A percentile compares a stretch with the other conserved stretches of the same genome.
Conservation (phyloP, 805 yeast genomes). For the Nakazawaea molendinolei region DNA sequence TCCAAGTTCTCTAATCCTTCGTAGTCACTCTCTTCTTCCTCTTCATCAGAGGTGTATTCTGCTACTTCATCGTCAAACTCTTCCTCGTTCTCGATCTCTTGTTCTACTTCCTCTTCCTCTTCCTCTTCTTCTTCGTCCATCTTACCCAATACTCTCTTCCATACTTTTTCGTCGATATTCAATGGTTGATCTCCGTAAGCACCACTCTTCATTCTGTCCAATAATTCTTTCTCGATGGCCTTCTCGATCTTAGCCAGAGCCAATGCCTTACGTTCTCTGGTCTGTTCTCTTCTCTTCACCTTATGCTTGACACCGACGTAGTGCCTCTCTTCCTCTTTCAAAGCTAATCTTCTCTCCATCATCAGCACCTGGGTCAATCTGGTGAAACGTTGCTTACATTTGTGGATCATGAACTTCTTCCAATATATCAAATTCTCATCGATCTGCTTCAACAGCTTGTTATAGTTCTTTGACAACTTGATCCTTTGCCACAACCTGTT, state of each 20-base stretch:
- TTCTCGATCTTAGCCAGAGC: constrained; percentile 96
- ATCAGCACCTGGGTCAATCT: constrained; percentile 92
- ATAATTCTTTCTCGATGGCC: constrained; percentile 90
- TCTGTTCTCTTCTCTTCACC: constrained; percentile 89
- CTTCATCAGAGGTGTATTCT: constrained; percentile 28
- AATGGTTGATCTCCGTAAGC: constrained; percentile 98
- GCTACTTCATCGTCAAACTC: constrained; percentile 43
- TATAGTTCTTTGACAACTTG: constrained; percentile 81
- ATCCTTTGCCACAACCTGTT: constrained; percentile 92
- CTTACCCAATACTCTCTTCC: constrained; percentile 87
- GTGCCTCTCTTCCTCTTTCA: constrained; percentile 87
- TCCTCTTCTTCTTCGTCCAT: constrained; percentile 52
- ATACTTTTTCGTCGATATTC: constrained; percentile 91
- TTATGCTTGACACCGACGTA: constrained; percentile 90
- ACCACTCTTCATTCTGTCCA: constrained; percentile 93
- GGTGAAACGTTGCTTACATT: constrained; percentile 94
- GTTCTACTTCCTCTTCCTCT: constrained; percentile 42
- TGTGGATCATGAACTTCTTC: constrained; percentile 86
- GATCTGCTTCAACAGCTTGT: constrained; percentile 80
- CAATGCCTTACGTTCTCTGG: constrained; percentile 92
- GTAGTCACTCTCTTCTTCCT: constrained; percentile 38
- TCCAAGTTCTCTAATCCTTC: constrained; percentile 43
- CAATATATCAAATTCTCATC: constrained; percentile 86
- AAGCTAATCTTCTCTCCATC: constrained; percentile 87
- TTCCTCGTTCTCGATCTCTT: constrained; percentile 35